Base-by-base conservation (phyloP, 257 asterid species). In the Voacanga thouarsii region DNA sequence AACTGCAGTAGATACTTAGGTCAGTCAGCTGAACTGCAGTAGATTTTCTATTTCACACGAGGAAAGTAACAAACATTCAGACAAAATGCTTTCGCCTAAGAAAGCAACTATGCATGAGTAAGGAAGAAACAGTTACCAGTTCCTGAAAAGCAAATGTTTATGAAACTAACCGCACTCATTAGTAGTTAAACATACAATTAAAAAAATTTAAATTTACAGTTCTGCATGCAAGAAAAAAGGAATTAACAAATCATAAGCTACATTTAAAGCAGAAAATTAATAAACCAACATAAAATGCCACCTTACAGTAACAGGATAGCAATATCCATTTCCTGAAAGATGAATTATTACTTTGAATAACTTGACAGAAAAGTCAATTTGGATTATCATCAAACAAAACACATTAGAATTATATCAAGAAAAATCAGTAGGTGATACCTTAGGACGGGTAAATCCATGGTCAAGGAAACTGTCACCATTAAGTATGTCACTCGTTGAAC, bases 371-470 rank as follows among this genome's bases (percentile, higher is more conserved):
- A 71, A 24, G 37, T 9, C 28, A 55, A 14, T 61, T 5, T 53
- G 7, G 72, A 9, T 44, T 14, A 24, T 53, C 64, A 47, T 63
- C 74, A 16, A 59, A 12, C 1, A 51, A 19, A 51, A 3, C 3
- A 65, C 12, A 16, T n/a, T 39, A 50, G 26, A 44, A 8, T 16
- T 44, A 18, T 16, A 72, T 37, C 16, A 37, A 37, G 50, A 78
- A 16, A 49, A 55, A 21, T 47, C 72, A 51, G 67, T n/a, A 51
- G 15, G 67, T 55, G 68, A 69, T 85, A 95, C 99, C 99, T 95
- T 93, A 30, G 99, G 98, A 78, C 97, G 99, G 67, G 97, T 95
- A 85, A 88, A 93, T 51, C 99, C 99, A 39, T 89, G 97, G 83
- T 95, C 99, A 39, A 85, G 90, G 75, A 85, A 88, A 75, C 83